Conservation (phyloP, 352 stramenopile genomes). For the Phytopythium aichiense region DNA sequence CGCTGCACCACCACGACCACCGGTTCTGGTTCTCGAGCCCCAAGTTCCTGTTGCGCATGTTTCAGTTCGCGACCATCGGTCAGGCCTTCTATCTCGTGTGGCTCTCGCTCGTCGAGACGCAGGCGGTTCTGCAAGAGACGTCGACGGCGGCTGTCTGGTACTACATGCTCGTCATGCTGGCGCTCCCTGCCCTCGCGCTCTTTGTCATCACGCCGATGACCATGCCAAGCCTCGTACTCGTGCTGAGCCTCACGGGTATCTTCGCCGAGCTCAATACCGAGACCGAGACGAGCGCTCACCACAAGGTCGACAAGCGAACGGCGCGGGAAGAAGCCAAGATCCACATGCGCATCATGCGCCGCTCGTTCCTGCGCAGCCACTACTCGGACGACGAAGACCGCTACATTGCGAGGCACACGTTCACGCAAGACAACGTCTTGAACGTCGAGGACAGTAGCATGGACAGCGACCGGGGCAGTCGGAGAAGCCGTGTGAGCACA, state of each 20-base stretch:
- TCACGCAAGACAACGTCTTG: constrained; percentile 1
- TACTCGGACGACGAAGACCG: constrained; percentile 37
- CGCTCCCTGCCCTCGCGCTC: constrained; percentile 57
- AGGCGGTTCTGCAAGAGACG: constrained; percentile 22
- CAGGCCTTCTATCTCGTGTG: constrained; percentile 87
- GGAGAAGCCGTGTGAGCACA: neutral
- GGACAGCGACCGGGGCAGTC: neutral
- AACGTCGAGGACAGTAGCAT: neutral
- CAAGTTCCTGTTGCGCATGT: constrained; percentile 62
- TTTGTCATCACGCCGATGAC: constrained; percentile 82
- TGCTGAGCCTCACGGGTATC: constrained; percentile 85
- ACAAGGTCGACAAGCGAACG: constrained; percentile 13
- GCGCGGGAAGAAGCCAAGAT: constrained; percentile 55
- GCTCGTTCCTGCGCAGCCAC: constrained; percentile 65
- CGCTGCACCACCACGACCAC: constrained; percentile 78
- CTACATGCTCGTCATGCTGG: constrained; percentile 64
- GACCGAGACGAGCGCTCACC: neutral
- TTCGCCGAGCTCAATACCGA: constrained; percentile 76
- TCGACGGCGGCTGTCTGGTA: constrained; percentile 3
- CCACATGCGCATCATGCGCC: constrained; percentile 62
- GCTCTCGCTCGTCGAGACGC: constrained; percentile 73
- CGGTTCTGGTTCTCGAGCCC: constrained; percentile 84
- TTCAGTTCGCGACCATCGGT: constrained; percentile 84
- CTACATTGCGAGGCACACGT: neutral
- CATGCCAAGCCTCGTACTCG: constrained; percentile 83